These are phyloP conservation scores for Fusarium abutilonis DNA, from an alignment of 2,329 filamentous ascomycete genomes.

Conservation along the genomic window DNA sequence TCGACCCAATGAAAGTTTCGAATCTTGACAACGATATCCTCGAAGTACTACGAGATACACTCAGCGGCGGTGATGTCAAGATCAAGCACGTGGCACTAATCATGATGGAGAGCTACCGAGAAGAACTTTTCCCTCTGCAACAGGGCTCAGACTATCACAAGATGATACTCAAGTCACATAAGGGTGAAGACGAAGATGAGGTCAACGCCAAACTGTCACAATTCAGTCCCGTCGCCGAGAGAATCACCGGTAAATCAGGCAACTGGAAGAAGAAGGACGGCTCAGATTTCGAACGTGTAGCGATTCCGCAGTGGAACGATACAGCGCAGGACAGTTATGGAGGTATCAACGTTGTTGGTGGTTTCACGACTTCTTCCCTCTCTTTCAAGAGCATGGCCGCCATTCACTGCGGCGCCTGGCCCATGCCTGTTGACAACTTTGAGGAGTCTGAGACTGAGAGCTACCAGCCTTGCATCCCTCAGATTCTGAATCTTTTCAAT, in stretches of 20 bases:
- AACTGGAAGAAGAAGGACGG: slow-evolving; percentile 40
- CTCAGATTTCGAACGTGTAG: slow-evolving; percentile 41
- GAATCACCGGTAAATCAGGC: slow-evolving; percentile 34
- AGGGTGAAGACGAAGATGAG: slow-evolving; percentile 36
- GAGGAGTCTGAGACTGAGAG: slow-evolving; percentile 54
- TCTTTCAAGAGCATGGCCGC: slow-evolving; percentile 57
- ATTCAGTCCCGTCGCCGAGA: slow-evolving; percentile 36
- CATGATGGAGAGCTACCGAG: slow-evolving; percentile 57
- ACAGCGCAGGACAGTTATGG: slow-evolving; percentile 44
- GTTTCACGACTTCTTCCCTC: slow-evolving; percentile 54
- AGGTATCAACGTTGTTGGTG: slow-evolving; percentile 55
- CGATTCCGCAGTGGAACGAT: slow-evolving; percentile 44
- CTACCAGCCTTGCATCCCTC: slow-evolving; percentile 58
- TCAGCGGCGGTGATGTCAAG: slow-evolving; percentile 45
- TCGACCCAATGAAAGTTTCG: slow-evolving; percentile 55
- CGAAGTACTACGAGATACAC: slow-evolving; percentile 38
- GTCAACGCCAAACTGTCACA: slow-evolving; percentile 44
- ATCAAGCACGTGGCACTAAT: slow-evolving; percentile 59
- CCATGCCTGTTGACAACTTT: slow-evolving; percentile 54
- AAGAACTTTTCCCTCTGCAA: slow-evolving; percentile 58
- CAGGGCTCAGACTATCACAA: slow-evolving; percentile 53
- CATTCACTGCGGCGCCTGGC: slow-evolving; percentile 55
- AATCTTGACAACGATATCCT: slow-evolving; percentile 51
- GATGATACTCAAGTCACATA: slow-evolving; percentile 47
- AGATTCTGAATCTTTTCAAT: slow-evolving; percentile 50